Evolutionary conservation across 1,139 yeast species (phyloP), one percentile per base, ranked within the genome.

Genomic region (Pichia terricola): DNA sequence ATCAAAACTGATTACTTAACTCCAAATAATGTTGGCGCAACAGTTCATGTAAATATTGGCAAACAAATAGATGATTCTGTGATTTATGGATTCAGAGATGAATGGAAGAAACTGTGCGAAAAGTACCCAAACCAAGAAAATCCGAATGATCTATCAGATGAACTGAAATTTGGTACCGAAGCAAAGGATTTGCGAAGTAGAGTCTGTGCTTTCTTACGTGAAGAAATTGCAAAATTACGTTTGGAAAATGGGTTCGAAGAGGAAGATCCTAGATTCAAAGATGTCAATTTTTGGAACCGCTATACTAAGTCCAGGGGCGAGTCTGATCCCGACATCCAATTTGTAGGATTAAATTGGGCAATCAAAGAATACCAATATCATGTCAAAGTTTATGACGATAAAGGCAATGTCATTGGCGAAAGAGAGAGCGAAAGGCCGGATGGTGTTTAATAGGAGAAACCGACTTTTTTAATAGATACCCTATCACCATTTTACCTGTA

Each of bases 331-430:
- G 83, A 77, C 45, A 75, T 83, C 33, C 63, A 77, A 51, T 82
- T 83, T 50, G 69, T 81, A 26, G 94, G 94, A 2, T 66, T 77
- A 56, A 83, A 83, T 57, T 83, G 94, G 91, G 94, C 94, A 2
- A 73, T 81, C 27, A 76, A 74, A 59, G 69, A 86, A 53, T 69
- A 79, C 39, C 94, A 82, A 57, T 68, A 68, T 41, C 76, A 75
- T 53, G 67, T 79, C 38, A 62, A 62, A 43, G 61, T 58, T 7
- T 59, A 58, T 40, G 64, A 63, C 38, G 57, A 57, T 34, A 47
- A 45, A 27, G 67, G 66, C n/a, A 56, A 58, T 40, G 55, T 52
- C 6, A 41, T 60, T 5, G 53, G 53, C 9, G 45, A 42, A 26
- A 35, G 40, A 5, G 41, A 42, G 10, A 47, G 51, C 40, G 52